Conservation (phyloP, 495 filamentous ascomycete genomes). For the Hypoxylon trugodes region DNA sequence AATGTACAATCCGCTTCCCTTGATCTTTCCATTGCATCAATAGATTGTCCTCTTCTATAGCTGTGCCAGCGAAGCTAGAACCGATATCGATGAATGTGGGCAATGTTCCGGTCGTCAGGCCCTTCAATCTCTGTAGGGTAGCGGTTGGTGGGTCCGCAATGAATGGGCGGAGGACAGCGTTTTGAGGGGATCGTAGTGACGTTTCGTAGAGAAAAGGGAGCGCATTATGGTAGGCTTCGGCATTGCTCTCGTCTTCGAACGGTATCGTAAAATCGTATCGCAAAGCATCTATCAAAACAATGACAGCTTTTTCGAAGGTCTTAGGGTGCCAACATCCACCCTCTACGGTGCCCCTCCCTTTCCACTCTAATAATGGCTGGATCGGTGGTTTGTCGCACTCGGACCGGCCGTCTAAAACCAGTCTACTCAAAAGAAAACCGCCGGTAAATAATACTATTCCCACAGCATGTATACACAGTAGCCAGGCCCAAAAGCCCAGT, state of each 20-base stretch:
- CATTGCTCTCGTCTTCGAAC: slow-evolving; percentile 59
- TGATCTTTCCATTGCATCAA: slow-evolving; percentile 81
- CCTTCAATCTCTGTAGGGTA: slow-evolving; percentile 91
- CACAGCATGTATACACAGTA: slow-evolving; percentile 73
- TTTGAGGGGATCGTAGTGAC: slow-evolving; percentile 72
- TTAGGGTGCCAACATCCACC: slow-evolving; percentile 95
- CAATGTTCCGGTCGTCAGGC: slow-evolving; percentile 91
- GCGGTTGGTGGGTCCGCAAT: slow-evolving; percentile 97
- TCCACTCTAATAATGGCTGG: slow-evolving; percentile 48
- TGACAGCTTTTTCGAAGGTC: slow-evolving; percentile 87
- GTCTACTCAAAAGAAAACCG: slow-evolving; percentile 93
- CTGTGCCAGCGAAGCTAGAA: slow-evolving; percentile 93
- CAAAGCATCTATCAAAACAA: slow-evolving; percentile 92
- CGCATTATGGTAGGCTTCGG: slow-evolving; percentile 83
- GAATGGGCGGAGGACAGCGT: slow-evolving; percentile 91
- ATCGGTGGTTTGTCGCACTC: slow-evolving; percentile 77
- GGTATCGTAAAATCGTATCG: slow-evolving; percentile 97
- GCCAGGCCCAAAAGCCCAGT: slow-evolving; percentile 60
- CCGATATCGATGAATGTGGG: slow-evolving; percentile 94
- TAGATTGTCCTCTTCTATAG: slow-evolving; percentile 97
- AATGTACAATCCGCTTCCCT: slow-evolving; percentile 86
- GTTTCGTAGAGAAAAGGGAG: slow-evolving; percentile 87
- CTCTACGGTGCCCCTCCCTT: slow-evolving; percentile 58
- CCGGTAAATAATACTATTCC: slow-evolving; percentile 93
- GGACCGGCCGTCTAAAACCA: slow-evolving; percentile 91